Evolutionary conservation across 169 alveolate species (phyloP), one percentile per base, ranked within the genome.

Genomic region (Miamiensis avidus): DNA sequence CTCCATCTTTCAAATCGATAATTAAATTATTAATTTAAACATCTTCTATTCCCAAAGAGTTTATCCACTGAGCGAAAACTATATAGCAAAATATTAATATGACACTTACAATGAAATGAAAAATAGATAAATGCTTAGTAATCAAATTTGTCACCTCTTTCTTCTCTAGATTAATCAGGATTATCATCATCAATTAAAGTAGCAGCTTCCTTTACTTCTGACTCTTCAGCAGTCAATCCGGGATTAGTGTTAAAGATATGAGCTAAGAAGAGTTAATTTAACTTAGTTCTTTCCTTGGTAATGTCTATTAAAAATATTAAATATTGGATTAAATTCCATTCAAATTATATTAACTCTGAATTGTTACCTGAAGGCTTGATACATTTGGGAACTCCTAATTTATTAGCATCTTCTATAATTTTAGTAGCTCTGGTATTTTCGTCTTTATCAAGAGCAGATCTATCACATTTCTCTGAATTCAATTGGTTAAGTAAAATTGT

Each of bases 161-260:
- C 98, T 84, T 95, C 98, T 88, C 95, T 89, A n/a, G 94, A 95
- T 92, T 94, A 97, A 74, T 89, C 88, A 84, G 94, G 97, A 74
- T 95, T 97, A 84, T 92, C 95, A 65, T 95, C 98, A 79, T 93
- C 93, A 49, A 95, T 79, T 34, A 94, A 76, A 28, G 91, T 92
- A 30, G 96, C 95, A 81, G 93, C 93, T 65, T 90, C 95, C 81
- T 86, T 73, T 34, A 73, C 75, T 88, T 95, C 97, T 88, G 92
- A 91, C 79, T 93, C 93, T 76, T 94, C 92, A 31, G 96, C 93
- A 25, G 92, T 89, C 27, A 95, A 84, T 25, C 98, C 98, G 76
- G 95, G 97, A 81, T 91, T 89, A 30, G 93, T 88, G 79, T 95
- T 95, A 89, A 95, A 95, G 15, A 95, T 89, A 28, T 93, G 91